Conservation (phyloP, 352 stramenopile species). For the Paralagenidium karlingii region DNA sequence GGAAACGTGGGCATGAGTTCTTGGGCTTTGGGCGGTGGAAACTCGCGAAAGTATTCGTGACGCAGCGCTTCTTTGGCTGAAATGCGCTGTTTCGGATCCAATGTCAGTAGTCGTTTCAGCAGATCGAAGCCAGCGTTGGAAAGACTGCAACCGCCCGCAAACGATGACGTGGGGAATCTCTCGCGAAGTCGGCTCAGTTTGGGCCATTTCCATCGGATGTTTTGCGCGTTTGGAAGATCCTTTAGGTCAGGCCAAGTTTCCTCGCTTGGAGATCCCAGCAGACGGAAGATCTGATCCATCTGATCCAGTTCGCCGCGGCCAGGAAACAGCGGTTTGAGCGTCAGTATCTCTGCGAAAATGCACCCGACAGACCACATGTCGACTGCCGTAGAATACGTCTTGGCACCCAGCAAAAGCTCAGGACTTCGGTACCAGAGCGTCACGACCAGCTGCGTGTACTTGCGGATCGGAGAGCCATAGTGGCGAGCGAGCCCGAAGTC, state of each 20-base stretch:
- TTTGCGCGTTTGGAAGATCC: slow-evolving; percentile 6
- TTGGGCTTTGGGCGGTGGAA: slow-evolving; percentile 40
- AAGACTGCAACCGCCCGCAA: not conserved
- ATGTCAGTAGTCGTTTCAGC: slow-evolving; percentile 22
- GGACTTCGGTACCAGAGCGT: slow-evolving; percentile 92
- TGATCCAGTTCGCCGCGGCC: slow-evolving; percentile 92
- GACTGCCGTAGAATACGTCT: slow-evolving; percentile 88
- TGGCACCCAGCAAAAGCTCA: slow-evolving; percentile 87
- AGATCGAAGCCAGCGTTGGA: slow-evolving; percentile 1
- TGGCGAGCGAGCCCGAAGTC: slow-evolving; percentile 80
- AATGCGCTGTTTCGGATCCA: slow-evolving; percentile 63
- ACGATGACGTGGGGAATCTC: slow-evolving; percentile 39
- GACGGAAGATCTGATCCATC: slow-evolving; percentile 93
- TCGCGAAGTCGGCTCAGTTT: slow-evolving; percentile 53
- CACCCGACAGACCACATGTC: slow-evolving; percentile 96
- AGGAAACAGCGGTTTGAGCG: slow-evolving; percentile 87
- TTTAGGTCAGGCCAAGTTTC: slow-evolving; percentile 79
- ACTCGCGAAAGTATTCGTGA: slow-evolving; percentile 61
- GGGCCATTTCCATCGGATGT: slow-evolving; percentile 41
- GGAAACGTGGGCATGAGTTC: slow-evolving; percentile 76
- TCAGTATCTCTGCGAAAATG: slow-evolving; percentile 94
- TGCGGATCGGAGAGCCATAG: slow-evolving; percentile 52
- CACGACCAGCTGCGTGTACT: slow-evolving; percentile 88
- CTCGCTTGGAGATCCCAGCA: slow-evolving; percentile 85
- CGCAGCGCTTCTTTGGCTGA: slow-evolving; percentile 62